phyloP scores from a whole-genome alignment of 164 flowering plant genomes.

The Magnolia officinalis region DNA sequence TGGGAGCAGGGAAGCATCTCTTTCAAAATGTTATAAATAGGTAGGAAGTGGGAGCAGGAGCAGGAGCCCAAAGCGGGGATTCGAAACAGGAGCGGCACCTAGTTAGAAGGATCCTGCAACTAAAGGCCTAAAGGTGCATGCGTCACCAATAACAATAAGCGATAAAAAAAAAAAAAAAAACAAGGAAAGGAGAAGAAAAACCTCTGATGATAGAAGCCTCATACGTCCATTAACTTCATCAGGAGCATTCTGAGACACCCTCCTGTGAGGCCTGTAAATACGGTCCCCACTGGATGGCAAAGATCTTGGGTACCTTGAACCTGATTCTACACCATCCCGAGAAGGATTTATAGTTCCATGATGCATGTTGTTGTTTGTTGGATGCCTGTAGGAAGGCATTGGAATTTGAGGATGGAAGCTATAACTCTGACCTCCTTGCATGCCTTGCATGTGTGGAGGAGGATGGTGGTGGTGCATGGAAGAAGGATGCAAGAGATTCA shows the following conservation, averaged over 20 bases:
- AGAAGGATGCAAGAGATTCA: constrained; percentile 39
- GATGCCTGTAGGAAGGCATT: constrained; percentile 34
- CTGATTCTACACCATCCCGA: constrained; percentile 35
- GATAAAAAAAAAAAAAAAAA: not conserved
- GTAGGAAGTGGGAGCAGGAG: too few species aligned
- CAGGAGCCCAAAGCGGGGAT: too few species aligned
- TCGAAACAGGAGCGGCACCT: too few species aligned
- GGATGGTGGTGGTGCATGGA: constrained; percentile 36
- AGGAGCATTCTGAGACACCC: constrained; percentile 34
- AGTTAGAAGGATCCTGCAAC: too few species aligned
- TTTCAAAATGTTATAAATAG: too few species aligned
- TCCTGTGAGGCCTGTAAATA: constrained; percentile 41
- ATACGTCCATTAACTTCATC: constrained; percentile 40
- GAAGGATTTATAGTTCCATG: constrained; percentile 27
- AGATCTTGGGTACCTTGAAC: constrained; percentile 37
- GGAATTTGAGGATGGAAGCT: constrained; percentile 38
- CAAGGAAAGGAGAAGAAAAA: constrained; percentile 17
- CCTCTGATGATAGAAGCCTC: constrained; percentile 60
- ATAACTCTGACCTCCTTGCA: constrained; percentile 32
- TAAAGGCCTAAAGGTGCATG: too few species aligned
- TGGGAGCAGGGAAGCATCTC: too few species aligned
- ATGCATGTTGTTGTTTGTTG: constrained; percentile 19
- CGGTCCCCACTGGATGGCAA: constrained; percentile 44
- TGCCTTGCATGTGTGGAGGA: constrained; percentile 37
- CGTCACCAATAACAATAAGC: too few species aligned